phyloP scores from a whole-genome alignment of 2,329 filamentous ascomycete species.

The Verticillium albo-atrum region DNA sequence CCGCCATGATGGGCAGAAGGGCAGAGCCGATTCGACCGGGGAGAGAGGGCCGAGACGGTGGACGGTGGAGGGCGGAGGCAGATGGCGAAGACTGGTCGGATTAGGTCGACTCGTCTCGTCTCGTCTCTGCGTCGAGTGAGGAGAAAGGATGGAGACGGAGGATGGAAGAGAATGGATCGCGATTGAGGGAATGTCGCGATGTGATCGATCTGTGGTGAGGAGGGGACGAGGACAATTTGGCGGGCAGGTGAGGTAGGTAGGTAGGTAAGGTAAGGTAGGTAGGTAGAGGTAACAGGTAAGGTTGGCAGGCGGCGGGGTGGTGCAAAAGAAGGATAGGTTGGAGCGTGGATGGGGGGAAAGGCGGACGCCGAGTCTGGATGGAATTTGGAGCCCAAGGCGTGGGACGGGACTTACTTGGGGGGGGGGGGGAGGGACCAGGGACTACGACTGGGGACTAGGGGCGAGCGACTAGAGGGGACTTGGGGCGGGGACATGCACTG shows the following conservation, averaged over 20 bases:
- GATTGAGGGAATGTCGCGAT: background rate
- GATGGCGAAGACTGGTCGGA: background rate
- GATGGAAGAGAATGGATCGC: background rate
- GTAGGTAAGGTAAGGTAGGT: background rate
- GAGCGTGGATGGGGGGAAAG: background rate
- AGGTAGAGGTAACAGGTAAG: background rate
- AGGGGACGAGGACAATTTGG: background rate
- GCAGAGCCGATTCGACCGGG: background rate
- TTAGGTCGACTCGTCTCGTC: background rate
- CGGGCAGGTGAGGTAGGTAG: background rate
- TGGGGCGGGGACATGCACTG: background rate
- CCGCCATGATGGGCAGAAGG: slow-evolving; percentile 60
- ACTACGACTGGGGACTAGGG: background rate
- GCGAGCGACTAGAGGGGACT: no score
- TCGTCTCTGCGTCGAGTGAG: background rate
- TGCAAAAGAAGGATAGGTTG: slow-evolving; percentile 2
- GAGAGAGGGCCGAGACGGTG: background rate
- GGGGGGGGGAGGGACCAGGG: background rate
- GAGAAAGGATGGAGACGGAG: background rate
- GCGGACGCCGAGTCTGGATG: slow-evolving; percentile 1
- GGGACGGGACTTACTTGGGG: background rate
- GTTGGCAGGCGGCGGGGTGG: background rate
- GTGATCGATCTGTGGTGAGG: background rate
- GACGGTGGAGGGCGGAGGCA: background rate
- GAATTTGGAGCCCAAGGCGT: slow-evolving; percentile 2